Percentiles rank a stretch among this genome's conserved stretches.
Evolutionary conservation across 257 asterid genomes (phyloP).

Genomic region (Parsonsia alboflavescens): DNA sequence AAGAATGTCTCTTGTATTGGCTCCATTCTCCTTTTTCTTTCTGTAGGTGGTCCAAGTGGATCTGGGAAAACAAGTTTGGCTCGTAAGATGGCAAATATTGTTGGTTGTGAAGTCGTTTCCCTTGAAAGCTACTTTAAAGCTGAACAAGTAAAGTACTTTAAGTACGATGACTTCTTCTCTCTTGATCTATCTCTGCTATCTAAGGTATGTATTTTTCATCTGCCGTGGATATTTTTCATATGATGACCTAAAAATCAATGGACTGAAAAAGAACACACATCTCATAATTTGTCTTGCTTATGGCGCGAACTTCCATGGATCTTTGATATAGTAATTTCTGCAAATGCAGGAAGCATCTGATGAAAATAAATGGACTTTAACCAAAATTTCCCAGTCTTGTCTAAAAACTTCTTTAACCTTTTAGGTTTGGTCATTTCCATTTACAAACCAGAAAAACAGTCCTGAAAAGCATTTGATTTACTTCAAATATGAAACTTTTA

Average conservation of each 20-base stretch:
- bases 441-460: neutral
- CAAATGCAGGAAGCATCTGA: neutral
- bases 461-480: neutral
- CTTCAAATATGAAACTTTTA: neutral
- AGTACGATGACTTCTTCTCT: constrained; percentile 91
- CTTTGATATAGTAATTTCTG: neutral
- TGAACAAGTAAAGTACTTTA: constrained; percentile 80
- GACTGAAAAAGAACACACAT: neutral
- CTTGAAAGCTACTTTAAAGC: constrained; percentile 92
- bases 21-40: constrained; percentile 18
- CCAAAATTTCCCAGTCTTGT: neutral
- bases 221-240: constrained; percentile 15
- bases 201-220: constrained; percentile 50
- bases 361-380: neutral
- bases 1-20: constrained; percentile 3
- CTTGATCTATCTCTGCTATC: constrained; percentile 91
- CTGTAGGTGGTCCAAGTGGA: constrained; percentile 97
- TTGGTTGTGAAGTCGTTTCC: constrained; percentile 98
- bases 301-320: neutral
- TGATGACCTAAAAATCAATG: neutral
- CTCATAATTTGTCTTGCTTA: neutral
- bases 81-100: constrained; percentile 96
- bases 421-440: neutral
- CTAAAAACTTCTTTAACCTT: neutral
- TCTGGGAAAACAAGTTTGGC: constrained; percentile 99